Percentiles rank a stretch among this genome's conserved stretches.
phyloP scores from a whole-genome alignment of 2,329 filamentous ascomycete genomes.

The Cercospora zeina region DNA sequence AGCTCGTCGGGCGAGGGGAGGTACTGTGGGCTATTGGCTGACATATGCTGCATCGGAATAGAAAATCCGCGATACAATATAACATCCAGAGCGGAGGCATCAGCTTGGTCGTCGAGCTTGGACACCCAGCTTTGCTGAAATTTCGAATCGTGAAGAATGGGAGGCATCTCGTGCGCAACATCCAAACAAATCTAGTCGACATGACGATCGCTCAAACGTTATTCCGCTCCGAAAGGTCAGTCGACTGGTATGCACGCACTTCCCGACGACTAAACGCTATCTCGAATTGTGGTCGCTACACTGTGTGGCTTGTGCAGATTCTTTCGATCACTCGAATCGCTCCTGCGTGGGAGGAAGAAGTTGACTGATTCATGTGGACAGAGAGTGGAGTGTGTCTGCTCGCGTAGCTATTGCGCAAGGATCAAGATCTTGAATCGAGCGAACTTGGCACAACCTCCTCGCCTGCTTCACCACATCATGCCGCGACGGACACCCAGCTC shows the following conservation, averaged over 20 bases:
- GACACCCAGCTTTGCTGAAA: background rate
- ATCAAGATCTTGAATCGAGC: background rate
- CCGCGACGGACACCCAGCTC: background rate
- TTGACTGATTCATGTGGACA: background rate
- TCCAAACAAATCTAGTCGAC: no score
- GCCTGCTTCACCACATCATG: background rate
- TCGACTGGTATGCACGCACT: no score
- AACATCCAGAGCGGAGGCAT: background rate
- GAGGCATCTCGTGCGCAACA: background rate
- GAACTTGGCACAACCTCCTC: background rate
- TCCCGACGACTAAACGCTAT: no score
- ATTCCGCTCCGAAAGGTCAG: no score
- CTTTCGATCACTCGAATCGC: no score
- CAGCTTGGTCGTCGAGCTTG: background rate
- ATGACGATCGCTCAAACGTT: background rate
- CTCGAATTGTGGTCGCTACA: no score
- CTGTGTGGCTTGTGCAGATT: no score
- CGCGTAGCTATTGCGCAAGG: background rate
- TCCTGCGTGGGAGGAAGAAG: background rate
- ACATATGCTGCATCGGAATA: no score
- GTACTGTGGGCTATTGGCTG: no score
- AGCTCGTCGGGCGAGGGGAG: no score
- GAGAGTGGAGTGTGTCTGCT: conserved; percentile 2
- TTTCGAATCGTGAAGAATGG: background rate
- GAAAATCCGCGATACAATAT: no score